Evolutionary conservation across 116 monocot genomes (phyloP).

Genomic region (Thalassia testudinum): DNA sequence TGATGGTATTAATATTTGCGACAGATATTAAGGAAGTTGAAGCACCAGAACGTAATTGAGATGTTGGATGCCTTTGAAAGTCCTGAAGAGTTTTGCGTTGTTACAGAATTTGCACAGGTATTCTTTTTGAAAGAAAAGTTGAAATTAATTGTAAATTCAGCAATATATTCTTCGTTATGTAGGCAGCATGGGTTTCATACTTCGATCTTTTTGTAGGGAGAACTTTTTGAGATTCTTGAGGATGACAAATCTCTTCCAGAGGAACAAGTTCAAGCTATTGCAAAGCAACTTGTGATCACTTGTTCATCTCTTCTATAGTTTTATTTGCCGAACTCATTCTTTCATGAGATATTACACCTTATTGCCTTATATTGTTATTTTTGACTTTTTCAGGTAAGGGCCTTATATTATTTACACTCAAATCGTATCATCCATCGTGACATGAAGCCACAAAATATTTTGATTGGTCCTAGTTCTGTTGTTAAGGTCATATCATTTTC

Average conservation of each 20-base stretch:
- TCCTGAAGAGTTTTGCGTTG: conserved; percentile 94
- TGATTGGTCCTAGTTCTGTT: conserved; percentile 79
- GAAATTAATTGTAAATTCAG: neutral
- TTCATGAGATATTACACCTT: neutral
- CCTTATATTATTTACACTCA: conserved; percentile 87
- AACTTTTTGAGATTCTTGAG: conserved; percentile 93
- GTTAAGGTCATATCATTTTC: conserved; percentile 48
- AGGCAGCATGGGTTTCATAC: too few species aligned
- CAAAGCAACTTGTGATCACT: conserved; percentile 74
- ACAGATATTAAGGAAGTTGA: conserved; percentile 84
- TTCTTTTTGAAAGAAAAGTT: neutral
- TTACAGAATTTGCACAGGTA: conserved; percentile 99
- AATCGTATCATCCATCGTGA: conserved; percentile 98
- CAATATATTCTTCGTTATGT: neutral
- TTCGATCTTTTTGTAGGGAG: conserved; percentile 40
- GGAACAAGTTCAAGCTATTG: conserved; percentile 93
- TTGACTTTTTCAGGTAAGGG: conserved; percentile 55
- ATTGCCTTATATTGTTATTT: neutral
- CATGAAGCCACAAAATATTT: conserved; percentile 98
- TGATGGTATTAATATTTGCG: too few species aligned
- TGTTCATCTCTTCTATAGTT: conserved; percentile 2
- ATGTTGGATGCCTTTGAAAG: conserved; percentile 97
- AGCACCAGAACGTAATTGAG: conserved; percentile 94
- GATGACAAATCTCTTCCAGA: conserved; percentile 97
- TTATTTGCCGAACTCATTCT: neutral